Evolutionary conservation across 2,329 filamentous ascomycete genomes (phyloP).

Genomic region (Diaporthe sp.): DNA sequence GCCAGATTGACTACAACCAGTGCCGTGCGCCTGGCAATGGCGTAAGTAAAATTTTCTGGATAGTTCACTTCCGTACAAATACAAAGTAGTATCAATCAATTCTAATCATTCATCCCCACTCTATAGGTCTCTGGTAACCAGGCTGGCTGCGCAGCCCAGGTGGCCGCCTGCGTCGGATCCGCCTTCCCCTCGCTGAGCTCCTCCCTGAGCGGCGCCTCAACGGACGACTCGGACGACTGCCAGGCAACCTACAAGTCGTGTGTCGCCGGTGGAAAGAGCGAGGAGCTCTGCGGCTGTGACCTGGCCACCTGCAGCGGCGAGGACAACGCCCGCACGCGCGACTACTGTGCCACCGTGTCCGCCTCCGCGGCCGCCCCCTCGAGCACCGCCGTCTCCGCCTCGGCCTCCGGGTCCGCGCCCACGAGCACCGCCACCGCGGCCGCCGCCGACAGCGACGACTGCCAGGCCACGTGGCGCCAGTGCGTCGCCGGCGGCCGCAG

Average conservation of each 20-base stretch:
- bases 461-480: conserved; percentile 20
- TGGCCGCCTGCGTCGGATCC: conserved; percentile 6
- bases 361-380: neutral
- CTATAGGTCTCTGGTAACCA: conserved; percentile 20
- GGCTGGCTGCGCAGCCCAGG: conserved; percentile 18
- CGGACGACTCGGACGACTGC: conserved; percentile 1
- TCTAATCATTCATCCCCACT: neutral
- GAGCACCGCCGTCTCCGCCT: neutral
- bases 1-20: conserved; percentile 21
- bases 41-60: neutral
- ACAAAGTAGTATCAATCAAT: neutral
- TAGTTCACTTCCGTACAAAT: neutral
- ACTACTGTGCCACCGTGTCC: neutral
- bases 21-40: conserved; percentile 16
- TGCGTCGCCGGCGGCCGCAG: conserved; percentile 7
- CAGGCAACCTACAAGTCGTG: conserved; percentile 8
- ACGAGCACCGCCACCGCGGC: neutral
- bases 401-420: neutral
- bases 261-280: neutral
- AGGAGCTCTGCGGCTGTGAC: conserved; percentile 30
- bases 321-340: neutral
- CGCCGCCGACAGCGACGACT: neutral
- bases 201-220: neutral
- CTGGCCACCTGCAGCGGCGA: conserved; percentile 28
- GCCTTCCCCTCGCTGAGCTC: neutral